A percentile compares a stretch with the other conserved stretches of the same genome.
These are phyloP conservation scores for Neurospora crassa DNA, from an alignment of 2,329 filamentous ascomycete species.

Conservation along the genomic window DNA sequence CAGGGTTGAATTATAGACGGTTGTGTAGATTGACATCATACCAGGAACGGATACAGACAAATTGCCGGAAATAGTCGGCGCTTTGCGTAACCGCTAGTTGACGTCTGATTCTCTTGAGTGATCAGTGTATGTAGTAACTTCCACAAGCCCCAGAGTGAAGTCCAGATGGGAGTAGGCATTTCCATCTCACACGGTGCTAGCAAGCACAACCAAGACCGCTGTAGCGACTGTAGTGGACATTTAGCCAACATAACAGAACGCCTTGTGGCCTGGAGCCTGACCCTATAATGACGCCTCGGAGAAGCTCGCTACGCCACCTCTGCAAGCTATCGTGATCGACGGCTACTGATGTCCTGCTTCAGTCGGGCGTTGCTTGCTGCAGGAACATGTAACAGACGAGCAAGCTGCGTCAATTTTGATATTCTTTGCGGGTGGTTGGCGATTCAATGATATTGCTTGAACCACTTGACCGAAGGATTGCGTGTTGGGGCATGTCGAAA, in stretches of 20 bases:
- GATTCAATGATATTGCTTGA: background rate
- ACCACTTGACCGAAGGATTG: background rate
- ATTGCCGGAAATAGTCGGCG: constrained; percentile 17
- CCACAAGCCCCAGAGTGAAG: background rate
- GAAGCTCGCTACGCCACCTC: background rate
- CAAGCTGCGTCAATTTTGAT: background rate
- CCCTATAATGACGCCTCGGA: background rate
- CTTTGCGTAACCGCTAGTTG: constrained; percentile 18
- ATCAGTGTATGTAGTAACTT: background rate
- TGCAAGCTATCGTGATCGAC: constrained; percentile 1
- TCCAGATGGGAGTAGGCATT: background rate
- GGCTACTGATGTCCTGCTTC: background rate
- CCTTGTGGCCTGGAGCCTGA: background rate
- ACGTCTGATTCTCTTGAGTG: constrained; percentile 1
- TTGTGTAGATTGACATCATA: background rate
- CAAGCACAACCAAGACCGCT: background rate
- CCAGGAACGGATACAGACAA: background rate
- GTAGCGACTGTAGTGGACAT: background rate
- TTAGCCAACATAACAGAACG: background rate
- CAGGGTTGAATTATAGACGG: background rate
- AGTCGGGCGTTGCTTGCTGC: constrained; percentile 6
- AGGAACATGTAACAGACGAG: constrained; percentile 12
- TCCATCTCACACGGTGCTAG: background rate
- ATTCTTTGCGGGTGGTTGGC: background rate
- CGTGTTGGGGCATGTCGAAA: background rate